Evolutionary conservation across 148 eudicot genomes (phyloP).

Genomic region (Rhododendron ferrugineum): DNA sequence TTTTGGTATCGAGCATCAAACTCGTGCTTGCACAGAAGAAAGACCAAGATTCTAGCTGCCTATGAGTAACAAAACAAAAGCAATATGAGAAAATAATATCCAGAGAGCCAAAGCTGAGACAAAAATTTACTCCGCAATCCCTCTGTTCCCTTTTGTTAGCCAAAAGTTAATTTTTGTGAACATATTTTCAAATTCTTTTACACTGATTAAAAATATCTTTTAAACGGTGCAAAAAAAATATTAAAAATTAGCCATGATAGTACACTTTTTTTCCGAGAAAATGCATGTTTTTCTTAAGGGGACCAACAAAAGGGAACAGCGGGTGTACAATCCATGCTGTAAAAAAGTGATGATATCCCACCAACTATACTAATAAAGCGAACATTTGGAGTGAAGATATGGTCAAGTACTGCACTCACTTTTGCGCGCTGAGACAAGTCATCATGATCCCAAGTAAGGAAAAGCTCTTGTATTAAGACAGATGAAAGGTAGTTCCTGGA

Average conservation of each 20-base stretch:
- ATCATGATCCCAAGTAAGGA: constrained; percentile 97
- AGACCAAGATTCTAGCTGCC: constrained; percentile 96
- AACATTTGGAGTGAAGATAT: neutral
- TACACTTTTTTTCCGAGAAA: neutral
- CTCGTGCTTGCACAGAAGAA: constrained; percentile 96
- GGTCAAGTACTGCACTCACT: constrained; percentile 36
- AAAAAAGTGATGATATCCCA: neutral
- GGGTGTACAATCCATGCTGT: neutral
- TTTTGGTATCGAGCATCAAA: constrained; percentile 95
- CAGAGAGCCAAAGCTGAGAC: neutral
- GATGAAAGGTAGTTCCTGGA: constrained; percentile 97
- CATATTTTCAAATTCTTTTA: neutral
- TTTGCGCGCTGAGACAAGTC: constrained; percentile 82
- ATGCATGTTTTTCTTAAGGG: neutral
- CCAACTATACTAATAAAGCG: neutral
- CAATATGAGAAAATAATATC: constrained; percentile 7
- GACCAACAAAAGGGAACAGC: neutral
- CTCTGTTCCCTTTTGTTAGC: neutral
- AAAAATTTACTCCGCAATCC: neutral
- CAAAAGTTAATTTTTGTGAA: neutral
- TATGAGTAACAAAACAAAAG: constrained; percentile 23
- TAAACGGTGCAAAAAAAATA: neutral
- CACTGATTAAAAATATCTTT: neutral
- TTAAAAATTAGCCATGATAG: neutral
- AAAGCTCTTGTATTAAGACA: constrained; percentile 89